Percentiles rank a stretch among this genome's conserved stretches.
Conservation (phyloP, 257 asterid species). For the Plantago elongata region DNA sequence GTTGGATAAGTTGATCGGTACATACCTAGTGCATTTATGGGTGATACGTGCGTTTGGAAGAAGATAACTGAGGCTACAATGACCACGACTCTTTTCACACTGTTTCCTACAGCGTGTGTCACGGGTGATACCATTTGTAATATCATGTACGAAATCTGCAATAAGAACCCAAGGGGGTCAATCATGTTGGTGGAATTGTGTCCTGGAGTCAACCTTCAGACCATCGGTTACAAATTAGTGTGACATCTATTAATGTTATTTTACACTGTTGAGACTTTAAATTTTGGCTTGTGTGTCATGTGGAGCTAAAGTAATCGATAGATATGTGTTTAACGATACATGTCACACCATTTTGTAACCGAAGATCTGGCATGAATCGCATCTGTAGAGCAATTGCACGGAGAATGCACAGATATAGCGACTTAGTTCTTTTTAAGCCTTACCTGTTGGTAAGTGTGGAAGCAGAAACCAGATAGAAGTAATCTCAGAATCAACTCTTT, state of each 20-base stretch:
- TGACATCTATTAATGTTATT: no score
- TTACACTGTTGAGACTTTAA: no score
- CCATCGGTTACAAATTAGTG: no score
- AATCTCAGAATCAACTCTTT: slow-evolving; percentile 50
- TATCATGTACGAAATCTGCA: slow-evolving; percentile 74
- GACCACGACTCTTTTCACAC: slow-evolving; percentile 80
- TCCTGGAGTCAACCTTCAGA: no score
- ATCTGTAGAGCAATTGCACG: neutral
- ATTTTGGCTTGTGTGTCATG: no score
- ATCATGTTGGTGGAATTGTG: neutral
- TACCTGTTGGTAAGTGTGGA: slow-evolving; percentile 88
- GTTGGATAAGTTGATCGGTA: neutral
- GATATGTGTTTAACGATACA: no score
- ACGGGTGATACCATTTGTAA: slow-evolving; percentile 77
- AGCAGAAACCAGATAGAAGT: slow-evolving; percentile 71
- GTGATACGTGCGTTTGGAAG: slow-evolving; percentile 64
- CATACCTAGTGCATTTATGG: slow-evolving; percentile 50
- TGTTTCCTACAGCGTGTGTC: slow-evolving; percentile 86
- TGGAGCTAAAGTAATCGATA: no score
- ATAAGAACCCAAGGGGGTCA: slow-evolving; percentile 7
- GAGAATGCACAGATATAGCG: neutral
- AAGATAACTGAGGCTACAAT: slow-evolving; percentile 70
- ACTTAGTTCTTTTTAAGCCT: neutral
- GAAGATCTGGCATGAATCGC: no score
- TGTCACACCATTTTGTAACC: no score